Evolutionary conservation across 1,284 basidiomycete genomes (phyloP).

Genomic region (Ceratobasidium sp.): DNA sequence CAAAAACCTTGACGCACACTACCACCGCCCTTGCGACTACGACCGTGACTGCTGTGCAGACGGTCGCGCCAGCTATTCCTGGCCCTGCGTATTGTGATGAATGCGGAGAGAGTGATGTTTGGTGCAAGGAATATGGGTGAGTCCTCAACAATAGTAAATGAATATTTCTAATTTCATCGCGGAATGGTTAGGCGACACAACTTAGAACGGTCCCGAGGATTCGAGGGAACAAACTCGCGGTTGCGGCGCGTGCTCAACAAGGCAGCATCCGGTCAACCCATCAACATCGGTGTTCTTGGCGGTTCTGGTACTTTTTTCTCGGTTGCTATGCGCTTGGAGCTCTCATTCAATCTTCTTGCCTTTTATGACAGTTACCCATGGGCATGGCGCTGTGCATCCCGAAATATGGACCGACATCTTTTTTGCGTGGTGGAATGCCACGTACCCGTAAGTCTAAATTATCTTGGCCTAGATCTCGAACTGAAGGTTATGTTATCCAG

Average conservation of each 20-base stretch:
- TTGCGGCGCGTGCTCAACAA: conserved; percentile 48
- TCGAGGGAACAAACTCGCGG: conserved; percentile 49
- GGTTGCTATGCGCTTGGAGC: neutral
- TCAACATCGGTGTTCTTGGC: conserved; percentile 49
- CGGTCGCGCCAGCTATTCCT: neutral
- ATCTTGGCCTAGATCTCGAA: neutral
- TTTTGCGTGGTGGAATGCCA: conserved; percentile 44
- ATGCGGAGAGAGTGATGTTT: conserved; percentile 46
- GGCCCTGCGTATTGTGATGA: conserved; percentile 45
- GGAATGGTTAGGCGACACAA: conserved; percentile 45
- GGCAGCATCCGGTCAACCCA: conserved; percentile 48
- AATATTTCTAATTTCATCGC: neutral
- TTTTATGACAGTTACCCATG: conserved; percentile 45
- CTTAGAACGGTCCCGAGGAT: conserved; percentile 49
- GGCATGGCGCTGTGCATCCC: conserved; percentile 41
- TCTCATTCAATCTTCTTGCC: neutral
- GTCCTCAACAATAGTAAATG: neutral
- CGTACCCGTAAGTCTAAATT: conserved; percentile 43
- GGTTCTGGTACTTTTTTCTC: conserved; percentile 40
- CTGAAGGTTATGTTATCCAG: neutral
- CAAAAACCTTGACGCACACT: conserved; percentile 22
- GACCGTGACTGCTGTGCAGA: conserved; percentile 19
- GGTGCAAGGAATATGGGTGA: conserved; percentile 50
- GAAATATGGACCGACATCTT: conserved; percentile 46
- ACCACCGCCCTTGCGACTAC: conserved; percentile 27